Percentiles rank a stretch among this genome's conserved stretches.
Evolutionary conservation across 805 yeast genomes (phyloP).

Genomic region (Candida ulmi): DNA sequence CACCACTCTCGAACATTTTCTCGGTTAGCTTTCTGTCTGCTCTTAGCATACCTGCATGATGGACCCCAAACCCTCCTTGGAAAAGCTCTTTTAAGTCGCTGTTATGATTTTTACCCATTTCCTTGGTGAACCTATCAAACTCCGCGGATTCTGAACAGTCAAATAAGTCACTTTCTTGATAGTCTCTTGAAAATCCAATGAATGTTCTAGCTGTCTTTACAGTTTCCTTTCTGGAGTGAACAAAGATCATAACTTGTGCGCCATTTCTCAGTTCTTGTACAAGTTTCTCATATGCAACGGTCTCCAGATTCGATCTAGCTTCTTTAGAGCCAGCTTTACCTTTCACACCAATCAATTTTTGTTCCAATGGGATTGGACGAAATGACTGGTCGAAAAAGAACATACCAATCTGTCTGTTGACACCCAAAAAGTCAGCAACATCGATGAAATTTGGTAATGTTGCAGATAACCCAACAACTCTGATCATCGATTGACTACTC

Average conservation of each 20-base stretch:
- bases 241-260: conserved; percentile 93
- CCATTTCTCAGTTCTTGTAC: conserved; percentile 61
- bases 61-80: conserved; percentile 81
- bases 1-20: conserved; percentile 78
- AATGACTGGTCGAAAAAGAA: conserved; percentile 91
- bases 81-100: conserved; percentile 80
- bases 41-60: conserved; percentile 96
- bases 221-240: conserved; percentile 92
- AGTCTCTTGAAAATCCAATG: conserved; percentile 59
- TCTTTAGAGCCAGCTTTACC: conserved; percentile 79
- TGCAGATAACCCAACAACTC: conserved; percentile 92
- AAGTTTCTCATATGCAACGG: conserved; percentile 70
- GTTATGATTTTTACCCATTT: conserved; percentile 64
- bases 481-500: conserved; percentile 85
- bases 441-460: conserved; percentile 88
- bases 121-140: conserved; percentile 48
- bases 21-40: conserved; percentile 88
- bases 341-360: conserved; percentile 77
- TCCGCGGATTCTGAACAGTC: conserved; percentile 44
- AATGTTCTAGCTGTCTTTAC: conserved; percentile 73
- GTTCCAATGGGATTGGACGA: conserved; percentile 90
- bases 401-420: conserved; percentile 85
- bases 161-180: conserved; percentile 51
- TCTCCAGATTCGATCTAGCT: conserved; percentile 65
- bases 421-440: conserved; percentile 93